Conservation (phyloP, 2,329 filamentous ascomycete genomes). For the Aurifilum marmelostoma region DNA sequence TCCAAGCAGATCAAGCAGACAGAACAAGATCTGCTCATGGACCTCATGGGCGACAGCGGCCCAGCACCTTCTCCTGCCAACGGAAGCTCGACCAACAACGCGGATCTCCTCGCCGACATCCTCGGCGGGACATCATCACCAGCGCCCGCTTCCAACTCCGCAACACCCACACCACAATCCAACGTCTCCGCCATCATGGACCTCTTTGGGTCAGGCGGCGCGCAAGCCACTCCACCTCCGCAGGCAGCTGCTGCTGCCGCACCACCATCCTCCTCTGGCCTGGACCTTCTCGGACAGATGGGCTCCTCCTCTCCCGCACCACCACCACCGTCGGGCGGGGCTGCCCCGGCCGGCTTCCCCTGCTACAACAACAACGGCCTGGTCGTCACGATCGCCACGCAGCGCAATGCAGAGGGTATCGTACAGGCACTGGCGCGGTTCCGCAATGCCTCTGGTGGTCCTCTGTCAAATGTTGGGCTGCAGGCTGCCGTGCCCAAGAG, state of each 20-base stretch:
- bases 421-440: conserved; percentile 86
- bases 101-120: conserved; percentile 89
- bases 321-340: conserved; percentile 36
- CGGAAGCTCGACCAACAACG: conserved; percentile 67
- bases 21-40: conserved; percentile 87
- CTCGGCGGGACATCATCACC: conserved; percentile 71
- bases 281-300: conserved; percentile 50
- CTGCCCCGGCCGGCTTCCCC: conserved; percentile 58
- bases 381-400: conserved; percentile 77
- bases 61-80: conserved; percentile 60
- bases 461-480: conserved; percentile 75
- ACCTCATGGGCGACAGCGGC: conserved; percentile 82
- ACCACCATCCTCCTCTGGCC: conserved; percentile 48
- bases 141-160: conserved; percentile 44
- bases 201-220: conserved; percentile 65
- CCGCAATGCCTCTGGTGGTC: conserved; percentile 69
- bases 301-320: conserved; percentile 53
- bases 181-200: conserved; percentile 83
- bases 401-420: conserved; percentile 76
- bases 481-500: conserved; percentile 97
- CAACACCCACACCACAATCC: conserved; percentile 58
- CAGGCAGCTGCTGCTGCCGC: conserved; percentile 52
- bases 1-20: conserved; percentile 79
- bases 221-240: conserved; percentile 39
- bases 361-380: conserved; percentile 90